Evolutionary conservation across 768 basidiomycete species (phyloP).

Genomic region (Calocybe gangraenosa): DNA sequence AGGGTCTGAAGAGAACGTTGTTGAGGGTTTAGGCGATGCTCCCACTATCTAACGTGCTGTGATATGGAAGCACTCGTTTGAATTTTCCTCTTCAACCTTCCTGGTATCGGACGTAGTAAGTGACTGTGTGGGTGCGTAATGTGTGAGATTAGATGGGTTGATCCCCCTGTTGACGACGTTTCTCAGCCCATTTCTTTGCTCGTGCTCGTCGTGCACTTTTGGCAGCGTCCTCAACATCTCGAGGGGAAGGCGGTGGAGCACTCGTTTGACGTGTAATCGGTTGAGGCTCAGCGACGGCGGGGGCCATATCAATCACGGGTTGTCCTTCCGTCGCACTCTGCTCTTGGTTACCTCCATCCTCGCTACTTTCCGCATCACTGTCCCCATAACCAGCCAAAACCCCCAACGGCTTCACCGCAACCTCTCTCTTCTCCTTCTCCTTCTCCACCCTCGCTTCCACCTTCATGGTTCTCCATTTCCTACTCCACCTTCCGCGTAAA

Average conservation of each 20-base stretch:
- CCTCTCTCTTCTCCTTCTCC: conserved; percentile 22
- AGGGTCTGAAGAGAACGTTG: too few species aligned
- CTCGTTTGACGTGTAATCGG: neutral
- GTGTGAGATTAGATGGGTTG: conserved; percentile 1
- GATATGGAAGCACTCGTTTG: too few species aligned
- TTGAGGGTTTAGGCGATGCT: too few species aligned
- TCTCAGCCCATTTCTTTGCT: conserved; percentile 56
- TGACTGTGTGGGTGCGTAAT: too few species aligned
- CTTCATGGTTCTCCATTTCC: conserved; percentile 58
- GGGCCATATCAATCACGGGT: too few species aligned
- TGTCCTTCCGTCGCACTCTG: conserved; percentile 1
- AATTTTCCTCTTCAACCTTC: too few species aligned
- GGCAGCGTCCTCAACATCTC: conserved; percentile 17
- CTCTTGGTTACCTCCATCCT: conserved; percentile 15
- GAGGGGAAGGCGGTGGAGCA: conserved; percentile 1
- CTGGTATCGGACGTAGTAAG: too few species aligned
- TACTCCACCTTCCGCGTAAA: conserved; percentile 70
- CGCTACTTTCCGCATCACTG: conserved; percentile 33
- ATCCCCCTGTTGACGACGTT: conserved; percentile 38
- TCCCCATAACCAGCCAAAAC: conserved; percentile 58
- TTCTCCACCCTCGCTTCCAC: conserved; percentile 35
- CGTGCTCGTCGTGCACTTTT: conserved; percentile 50
- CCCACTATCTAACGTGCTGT: too few species aligned
- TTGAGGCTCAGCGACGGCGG: neutral
- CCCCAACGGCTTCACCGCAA: conserved; percentile 30